phyloP scores from a whole-genome alignment of 768 basidiomycete species.

The Exidia glandulosa region DNA sequence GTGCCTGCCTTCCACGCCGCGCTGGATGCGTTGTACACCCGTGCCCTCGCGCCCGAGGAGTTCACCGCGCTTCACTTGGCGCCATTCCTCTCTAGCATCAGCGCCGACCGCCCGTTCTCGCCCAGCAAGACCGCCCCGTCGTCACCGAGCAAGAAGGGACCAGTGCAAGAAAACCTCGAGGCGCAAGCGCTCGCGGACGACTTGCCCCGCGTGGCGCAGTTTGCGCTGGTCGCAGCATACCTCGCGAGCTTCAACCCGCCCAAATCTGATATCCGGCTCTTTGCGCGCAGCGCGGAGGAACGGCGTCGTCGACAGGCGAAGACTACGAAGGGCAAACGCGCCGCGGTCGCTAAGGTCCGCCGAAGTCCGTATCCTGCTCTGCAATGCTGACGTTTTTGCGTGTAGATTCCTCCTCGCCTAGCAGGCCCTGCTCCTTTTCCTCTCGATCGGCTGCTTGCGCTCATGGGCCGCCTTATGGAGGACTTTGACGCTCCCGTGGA shows the following conservation, averaged over 20 bases:
- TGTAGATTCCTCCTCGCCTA: constrained; percentile 62
- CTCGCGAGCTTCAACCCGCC: constrained; percentile 79
- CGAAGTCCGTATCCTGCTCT: neutral
- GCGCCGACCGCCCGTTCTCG: neutral
- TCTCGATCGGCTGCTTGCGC: constrained; percentile 67
- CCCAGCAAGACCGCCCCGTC: neutral
- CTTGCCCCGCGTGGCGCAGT: constrained; percentile 61
- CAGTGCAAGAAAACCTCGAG: neutral
- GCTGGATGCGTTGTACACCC: constrained; percentile 57
- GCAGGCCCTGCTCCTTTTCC: constrained; percentile 71
- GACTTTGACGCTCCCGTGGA: constrained; percentile 28
- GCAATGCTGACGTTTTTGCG: neutral
- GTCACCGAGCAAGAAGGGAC: neutral
- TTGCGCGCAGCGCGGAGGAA: constrained; percentile 64
- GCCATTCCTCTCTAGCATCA: constrained; percentile 1
- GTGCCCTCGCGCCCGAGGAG: constrained; percentile 15
- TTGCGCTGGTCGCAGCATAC: constrained; percentile 64
- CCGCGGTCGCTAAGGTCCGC: constrained; percentile 25
- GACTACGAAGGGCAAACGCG: constrained; percentile 30
- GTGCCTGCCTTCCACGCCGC: constrained; percentile 51
- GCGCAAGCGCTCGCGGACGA: neutral
- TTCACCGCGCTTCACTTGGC: neutral
- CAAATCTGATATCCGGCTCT: constrained; percentile 71
- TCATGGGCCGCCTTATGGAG: constrained; percentile 65
- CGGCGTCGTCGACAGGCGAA: no score